Conservation (phyloP, 2,329 filamentous ascomycete species). For the Exophiala alcalophila region DNA sequence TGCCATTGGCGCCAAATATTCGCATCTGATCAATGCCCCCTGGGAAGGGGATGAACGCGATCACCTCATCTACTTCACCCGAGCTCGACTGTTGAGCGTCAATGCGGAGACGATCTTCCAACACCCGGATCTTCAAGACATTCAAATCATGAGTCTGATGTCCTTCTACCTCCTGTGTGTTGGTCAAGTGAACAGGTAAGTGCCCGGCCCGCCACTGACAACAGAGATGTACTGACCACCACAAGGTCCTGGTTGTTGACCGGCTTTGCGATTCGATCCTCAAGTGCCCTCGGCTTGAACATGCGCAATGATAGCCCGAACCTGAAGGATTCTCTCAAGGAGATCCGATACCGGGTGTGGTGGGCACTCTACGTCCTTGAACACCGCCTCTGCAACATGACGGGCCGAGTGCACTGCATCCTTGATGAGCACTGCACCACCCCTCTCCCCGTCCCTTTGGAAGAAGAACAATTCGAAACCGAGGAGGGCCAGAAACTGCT, state of each 20-base stretch:
- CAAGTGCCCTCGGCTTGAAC: constrained; percentile 45
- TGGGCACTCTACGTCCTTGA: constrained; percentile 47
- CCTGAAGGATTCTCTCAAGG: constrained; percentile 41
- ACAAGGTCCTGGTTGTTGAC: constrained; percentile 44
- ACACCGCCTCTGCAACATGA: constrained; percentile 46
- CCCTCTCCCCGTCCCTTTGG: constrained; percentile 42
- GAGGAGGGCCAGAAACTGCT: constrained; percentile 36
- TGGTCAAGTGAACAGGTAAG: constrained; percentile 46
- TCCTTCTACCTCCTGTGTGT: constrained; percentile 44
- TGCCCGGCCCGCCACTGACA: constrained; percentile 9
- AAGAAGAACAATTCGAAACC: constrained; percentile 40
- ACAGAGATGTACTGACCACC: constrained; percentile 4
- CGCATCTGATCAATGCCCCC: constrained; percentile 42
- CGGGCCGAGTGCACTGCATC: constrained; percentile 45
- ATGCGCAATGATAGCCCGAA: constrained; percentile 42
- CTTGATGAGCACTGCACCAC: constrained; percentile 44
- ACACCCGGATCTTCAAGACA: constrained; percentile 46
- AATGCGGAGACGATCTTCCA: constrained; percentile 43
- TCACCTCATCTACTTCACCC: constrained; percentile 44
- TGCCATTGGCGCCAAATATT: constrained; percentile 44
- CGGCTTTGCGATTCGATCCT: constrained; percentile 43
- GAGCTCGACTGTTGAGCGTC: constrained; percentile 44
- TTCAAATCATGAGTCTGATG: constrained; percentile 44
- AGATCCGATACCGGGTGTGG: constrained; percentile 47
- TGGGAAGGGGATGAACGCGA: constrained; percentile 44